Conservation (phyloP, 1,284 basidiomycete genomes). For the Trichosporon ovoides region DNA sequence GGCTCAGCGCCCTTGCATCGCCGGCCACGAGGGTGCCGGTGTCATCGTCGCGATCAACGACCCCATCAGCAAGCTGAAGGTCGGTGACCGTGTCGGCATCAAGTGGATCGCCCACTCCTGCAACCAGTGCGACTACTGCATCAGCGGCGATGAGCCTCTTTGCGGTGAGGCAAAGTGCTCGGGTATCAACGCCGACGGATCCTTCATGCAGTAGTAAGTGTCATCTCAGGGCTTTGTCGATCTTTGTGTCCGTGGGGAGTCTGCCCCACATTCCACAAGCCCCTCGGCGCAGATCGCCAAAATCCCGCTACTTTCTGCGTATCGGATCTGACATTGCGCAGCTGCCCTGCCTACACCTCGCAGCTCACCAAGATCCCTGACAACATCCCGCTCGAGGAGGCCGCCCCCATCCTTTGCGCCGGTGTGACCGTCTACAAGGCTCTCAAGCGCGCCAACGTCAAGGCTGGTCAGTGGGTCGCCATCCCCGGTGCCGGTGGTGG, state of each 20-base stretch:
- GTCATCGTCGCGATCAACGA: slow-evolving; percentile 70
- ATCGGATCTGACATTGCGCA: slow-evolving; percentile 2
- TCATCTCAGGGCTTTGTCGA: neutral
- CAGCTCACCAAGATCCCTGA: slow-evolving; percentile 73
- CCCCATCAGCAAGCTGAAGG: slow-evolving; percentile 54
- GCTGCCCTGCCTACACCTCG: slow-evolving; percentile 54
- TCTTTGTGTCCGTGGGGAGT: neutral
- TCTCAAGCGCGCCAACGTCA: slow-evolving; percentile 65
- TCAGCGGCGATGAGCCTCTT: slow-evolving; percentile 59
- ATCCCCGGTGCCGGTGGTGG: slow-evolving; percentile 56
- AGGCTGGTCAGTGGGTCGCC: slow-evolving; percentile 72
- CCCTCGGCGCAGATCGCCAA: neutral
- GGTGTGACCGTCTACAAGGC: slow-evolving; percentile 64
- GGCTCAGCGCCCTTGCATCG: slow-evolving; percentile 67
- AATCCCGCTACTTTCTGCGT: neutral
- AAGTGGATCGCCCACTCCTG: slow-evolving; percentile 72
- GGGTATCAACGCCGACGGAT: slow-evolving; percentile 57
- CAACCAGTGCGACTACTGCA: slow-evolving; percentile 69
- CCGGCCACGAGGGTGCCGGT: slow-evolving; percentile 56
- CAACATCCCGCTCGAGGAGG: slow-evolving; percentile 59
- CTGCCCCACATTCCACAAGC: neutral
- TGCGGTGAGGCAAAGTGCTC: slow-evolving; percentile 61
- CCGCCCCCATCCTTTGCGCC: slow-evolving; percentile 77
- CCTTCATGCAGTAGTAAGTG: slow-evolving; percentile 31
- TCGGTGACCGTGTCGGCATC: slow-evolving; percentile 60